phyloP scores from a whole-genome alignment of 1,139 yeast species.

The Hyphopichia fennica region DNA sequence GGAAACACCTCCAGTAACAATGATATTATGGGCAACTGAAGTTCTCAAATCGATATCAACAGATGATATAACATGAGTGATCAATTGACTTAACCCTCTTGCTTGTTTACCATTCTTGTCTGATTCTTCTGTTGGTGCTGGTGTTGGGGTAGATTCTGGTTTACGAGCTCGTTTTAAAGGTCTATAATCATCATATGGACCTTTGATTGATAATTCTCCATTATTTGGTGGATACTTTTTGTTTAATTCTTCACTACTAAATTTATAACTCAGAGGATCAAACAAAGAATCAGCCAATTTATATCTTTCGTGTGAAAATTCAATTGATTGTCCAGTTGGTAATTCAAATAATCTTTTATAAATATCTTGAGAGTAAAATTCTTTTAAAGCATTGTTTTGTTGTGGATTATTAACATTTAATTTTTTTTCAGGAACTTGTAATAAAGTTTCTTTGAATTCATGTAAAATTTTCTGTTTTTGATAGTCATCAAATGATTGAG shows the following conservation, averaged over 20 bases:
- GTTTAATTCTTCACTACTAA: constrained; percentile 21
- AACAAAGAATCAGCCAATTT: constrained; percentile 75
- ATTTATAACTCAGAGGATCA: constrained; percentile 52
- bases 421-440: constrained; percentile 53
- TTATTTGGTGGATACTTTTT: constrained; percentile 33
- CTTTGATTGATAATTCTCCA: constrained; percentile 37
- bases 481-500: constrained; percentile 39
- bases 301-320: constrained; percentile 56
- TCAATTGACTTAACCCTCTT: constrained; percentile 67
- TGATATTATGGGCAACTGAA: constrained; percentile 86
- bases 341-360: constrained; percentile 68
- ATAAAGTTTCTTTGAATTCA: constrained; percentile 65
- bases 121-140: constrained; percentile 30
- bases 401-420: constrained; percentile 19
- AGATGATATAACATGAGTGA: constrained; percentile 65
- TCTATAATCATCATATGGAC: constrained; percentile 59
- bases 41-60: constrained; percentile 90
- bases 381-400: constrained; percentile 20
- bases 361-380: constrained; percentile 30
- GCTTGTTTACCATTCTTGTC: constrained; percentile 11
- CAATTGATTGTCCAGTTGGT: constrained; percentile 60
- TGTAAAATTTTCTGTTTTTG: constrained; percentile 41
- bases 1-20: constrained; percentile 87
- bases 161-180: constrained; percentile 66
- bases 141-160: constrained; percentile 40